Percentiles rank a stretch among this genome's conserved stretches.
These are phyloP conservation scores for Phytophthora capsici DNA, from an alignment of 352 stramenopile species.

Conservation along the genomic window DNA sequence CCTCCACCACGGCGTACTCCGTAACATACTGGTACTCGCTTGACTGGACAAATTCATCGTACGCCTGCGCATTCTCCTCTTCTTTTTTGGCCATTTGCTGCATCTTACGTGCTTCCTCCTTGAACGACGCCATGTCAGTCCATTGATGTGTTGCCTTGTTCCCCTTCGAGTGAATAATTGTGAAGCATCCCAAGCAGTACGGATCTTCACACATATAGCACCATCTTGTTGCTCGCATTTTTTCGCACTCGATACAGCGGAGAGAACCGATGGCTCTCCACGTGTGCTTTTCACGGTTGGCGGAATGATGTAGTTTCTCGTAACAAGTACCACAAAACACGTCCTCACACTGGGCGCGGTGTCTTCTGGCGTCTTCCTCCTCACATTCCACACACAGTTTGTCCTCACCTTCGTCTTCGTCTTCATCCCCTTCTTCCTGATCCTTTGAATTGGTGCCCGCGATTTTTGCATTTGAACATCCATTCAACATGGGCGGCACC, in stretches of 20 bases:
- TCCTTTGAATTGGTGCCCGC: background rate
- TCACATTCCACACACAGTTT: slow-evolving; percentile 82
- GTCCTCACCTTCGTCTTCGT: slow-evolving; percentile 67
- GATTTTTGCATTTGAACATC: slow-evolving; percentile 1
- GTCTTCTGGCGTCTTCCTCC: slow-evolving; percentile 67
- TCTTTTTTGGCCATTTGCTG: slow-evolving; percentile 43
- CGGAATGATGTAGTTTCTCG: slow-evolving; percentile 69
- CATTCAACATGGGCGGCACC: slow-evolving; percentile 14
- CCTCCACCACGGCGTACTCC: slow-evolving; percentile 42
- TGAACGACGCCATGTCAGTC: slow-evolving; percentile 73
- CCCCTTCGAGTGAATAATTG: slow-evolving; percentile 84
- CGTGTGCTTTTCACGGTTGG: slow-evolving; percentile 77
- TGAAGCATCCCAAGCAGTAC: slow-evolving; percentile 84
- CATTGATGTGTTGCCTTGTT: slow-evolving; percentile 79
- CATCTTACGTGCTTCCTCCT: slow-evolving; percentile 47
- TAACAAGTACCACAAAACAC: slow-evolving; percentile 82
- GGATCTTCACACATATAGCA: slow-evolving; percentile 77
- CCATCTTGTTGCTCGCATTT: slow-evolving; percentile 84
- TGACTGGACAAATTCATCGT: slow-evolving; percentile 77
- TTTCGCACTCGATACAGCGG: slow-evolving; percentile 87
- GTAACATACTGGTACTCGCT: slow-evolving; percentile 84
- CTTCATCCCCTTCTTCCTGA: slow-evolving; percentile 27
- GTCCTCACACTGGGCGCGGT: slow-evolving; percentile 79
- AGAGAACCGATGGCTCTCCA: slow-evolving; percentile 78
- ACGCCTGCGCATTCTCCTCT: slow-evolving; percentile 72